Evolutionary conservation across 805 yeast genomes (phyloP).

Genomic region (Lachancea kluyveri): DNA sequence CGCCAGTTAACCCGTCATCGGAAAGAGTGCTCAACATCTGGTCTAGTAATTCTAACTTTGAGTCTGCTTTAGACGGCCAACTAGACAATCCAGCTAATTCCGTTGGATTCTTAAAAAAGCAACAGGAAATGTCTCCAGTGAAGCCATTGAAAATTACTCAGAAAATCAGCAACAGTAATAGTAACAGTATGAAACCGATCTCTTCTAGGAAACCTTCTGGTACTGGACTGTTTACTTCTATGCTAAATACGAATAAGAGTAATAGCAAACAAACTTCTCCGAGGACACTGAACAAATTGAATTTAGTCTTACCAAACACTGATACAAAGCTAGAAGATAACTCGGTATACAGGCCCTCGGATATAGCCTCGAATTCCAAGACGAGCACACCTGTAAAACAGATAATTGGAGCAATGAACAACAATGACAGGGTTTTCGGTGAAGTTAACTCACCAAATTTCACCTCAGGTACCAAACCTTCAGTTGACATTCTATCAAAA

Average conservation of each 20-base stretch:
- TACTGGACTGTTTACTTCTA: constrained; percentile 20
- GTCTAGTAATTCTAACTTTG: neutral
- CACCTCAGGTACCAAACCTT: too few species aligned
- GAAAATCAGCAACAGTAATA: constrained; percentile 29
- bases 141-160: constrained; percentile 67
- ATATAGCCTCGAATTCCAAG: too few species aligned
- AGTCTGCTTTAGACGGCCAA: neutral
- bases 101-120: constrained; percentile 2
- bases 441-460: too few species aligned
- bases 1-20: constrained; percentile 6
- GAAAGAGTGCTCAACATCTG: too few species aligned
- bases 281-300: constrained; percentile 4
- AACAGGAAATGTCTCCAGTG: constrained; percentile 38
- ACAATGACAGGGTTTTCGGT: too few species aligned
- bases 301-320: constrained; percentile 5
- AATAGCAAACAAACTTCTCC: constrained; percentile 3
- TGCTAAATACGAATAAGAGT: constrained; percentile 14
- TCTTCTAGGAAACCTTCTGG: constrained; percentile 23
- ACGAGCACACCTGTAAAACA: too few species aligned
- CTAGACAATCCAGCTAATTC: constrained; percentile 2
- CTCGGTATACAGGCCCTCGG: too few species aligned
- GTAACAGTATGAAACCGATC: constrained; percentile 4
- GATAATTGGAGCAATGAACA: too few species aligned
- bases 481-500: too few species aligned
- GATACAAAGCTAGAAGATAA: too few species aligned